Conservation (phyloP, 805 yeast species). For the Barnettozyma sp. region DNA sequence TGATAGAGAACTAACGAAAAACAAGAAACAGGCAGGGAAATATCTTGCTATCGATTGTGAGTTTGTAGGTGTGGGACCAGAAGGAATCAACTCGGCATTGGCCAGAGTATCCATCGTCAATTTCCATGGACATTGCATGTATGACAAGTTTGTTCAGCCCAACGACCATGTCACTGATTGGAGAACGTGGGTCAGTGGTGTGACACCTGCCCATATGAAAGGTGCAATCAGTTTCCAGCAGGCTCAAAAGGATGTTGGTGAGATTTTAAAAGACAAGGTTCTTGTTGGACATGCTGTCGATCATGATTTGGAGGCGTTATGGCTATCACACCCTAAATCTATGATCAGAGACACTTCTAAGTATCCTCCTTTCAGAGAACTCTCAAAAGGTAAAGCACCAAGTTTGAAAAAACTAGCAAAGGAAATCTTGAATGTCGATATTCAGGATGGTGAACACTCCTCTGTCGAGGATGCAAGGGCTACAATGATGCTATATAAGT, state of each 20-base stretch:
- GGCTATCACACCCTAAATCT: constrained; percentile 58
- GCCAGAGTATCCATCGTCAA: constrained; percentile 88
- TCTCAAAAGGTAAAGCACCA: constrained; percentile 66
- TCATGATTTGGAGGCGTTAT: constrained; percentile 67
- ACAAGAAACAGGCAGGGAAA: constrained; percentile 51
- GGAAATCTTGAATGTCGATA: constrained; percentile 49
- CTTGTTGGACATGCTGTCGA: constrained; percentile 82
- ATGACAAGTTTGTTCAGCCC: constrained; percentile 75
- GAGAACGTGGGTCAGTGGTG: constrained; percentile 91
- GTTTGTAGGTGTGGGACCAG: constrained; percentile 84
- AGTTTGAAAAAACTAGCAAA: constrained; percentile 57
- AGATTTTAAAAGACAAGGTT: constrained; percentile 46
- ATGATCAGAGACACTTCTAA: constrained; percentile 69
- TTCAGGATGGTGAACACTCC: constrained; percentile 73
- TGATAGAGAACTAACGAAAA: constrained; percentile 16
- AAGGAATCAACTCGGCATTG: constrained; percentile 60
- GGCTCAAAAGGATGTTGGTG: constrained; percentile 53
- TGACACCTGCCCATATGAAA: constrained; percentile 61
- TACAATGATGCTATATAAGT: constrained; percentile 72
- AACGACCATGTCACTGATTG: constrained; percentile 74
- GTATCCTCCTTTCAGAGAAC: constrained; percentile 49
- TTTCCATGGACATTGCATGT: constrained; percentile 62
- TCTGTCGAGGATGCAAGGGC: constrained; percentile 89
- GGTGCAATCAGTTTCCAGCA: constrained; percentile 59
- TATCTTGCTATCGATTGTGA: constrained; percentile 87